Evolutionary conservation across 352 stramenopile genomes (phyloP).

Genomic region (Peronospora farinosa): DNA sequence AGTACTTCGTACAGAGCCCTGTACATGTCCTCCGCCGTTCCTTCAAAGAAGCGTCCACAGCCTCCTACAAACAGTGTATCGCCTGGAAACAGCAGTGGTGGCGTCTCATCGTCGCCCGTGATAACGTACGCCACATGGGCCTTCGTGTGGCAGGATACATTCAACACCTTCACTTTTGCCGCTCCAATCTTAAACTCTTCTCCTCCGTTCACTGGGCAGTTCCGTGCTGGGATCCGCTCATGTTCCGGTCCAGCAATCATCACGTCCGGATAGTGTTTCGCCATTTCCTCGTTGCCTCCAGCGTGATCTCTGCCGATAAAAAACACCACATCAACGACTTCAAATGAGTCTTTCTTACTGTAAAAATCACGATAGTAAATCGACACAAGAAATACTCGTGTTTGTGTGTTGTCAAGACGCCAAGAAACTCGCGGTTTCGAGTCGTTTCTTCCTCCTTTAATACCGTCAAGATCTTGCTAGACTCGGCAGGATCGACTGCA

Average conservation of each 20-base stretch:
- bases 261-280: slow-evolving; percentile 49
- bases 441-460: slow-evolving; percentile 61
- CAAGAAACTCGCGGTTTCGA: slow-evolving; percentile 66
- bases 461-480: slow-evolving; percentile 52
- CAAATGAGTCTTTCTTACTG: not conserved
- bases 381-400: slow-evolving; percentile 56
- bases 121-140: slow-evolving; percentile 84
- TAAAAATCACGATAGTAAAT: not conserved
- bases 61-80: slow-evolving; percentile 86
- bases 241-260: slow-evolving; percentile 64
- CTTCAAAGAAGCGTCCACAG: slow-evolving; percentile 86
- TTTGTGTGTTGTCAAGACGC: slow-evolving; percentile 91
- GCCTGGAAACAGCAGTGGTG: slow-evolving; percentile 77
- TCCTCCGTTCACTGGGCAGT: slow-evolving; percentile 50
- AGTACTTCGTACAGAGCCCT: slow-evolving; percentile 83
- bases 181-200: slow-evolving; percentile 80
- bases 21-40: slow-evolving; percentile 86
- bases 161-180: slow-evolving; percentile 63
- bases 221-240: slow-evolving; percentile 77
- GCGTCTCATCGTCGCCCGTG: slow-evolving; percentile 65
- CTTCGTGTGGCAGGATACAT: slow-evolving; percentile 81
- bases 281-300: slow-evolving; percentile 70
- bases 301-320: slow-evolving; percentile 56
- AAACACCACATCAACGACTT: not conserved
- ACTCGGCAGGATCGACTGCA: slow-evolving; percentile 65